Evolutionary conservation across 768 basidiomycete genomes (phyloP).

Genomic region (Phlebiopsis flavidoalba): DNA sequence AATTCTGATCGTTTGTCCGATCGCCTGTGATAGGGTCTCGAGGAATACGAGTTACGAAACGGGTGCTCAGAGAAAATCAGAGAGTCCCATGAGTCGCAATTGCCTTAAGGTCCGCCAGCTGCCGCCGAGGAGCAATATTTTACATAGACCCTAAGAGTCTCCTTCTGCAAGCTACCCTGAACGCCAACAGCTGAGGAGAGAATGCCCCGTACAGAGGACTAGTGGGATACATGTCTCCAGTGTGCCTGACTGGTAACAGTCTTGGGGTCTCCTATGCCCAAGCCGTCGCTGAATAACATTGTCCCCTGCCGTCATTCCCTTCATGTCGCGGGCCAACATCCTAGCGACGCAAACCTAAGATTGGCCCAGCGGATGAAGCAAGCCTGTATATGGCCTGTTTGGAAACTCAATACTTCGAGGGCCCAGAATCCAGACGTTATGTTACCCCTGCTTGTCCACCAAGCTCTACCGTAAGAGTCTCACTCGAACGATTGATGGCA

Average conservation of each 20-base stretch:
- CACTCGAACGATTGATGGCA: conserved; percentile 92
- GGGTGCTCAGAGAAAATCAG: too few species aligned
- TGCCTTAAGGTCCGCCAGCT: too few species aligned
- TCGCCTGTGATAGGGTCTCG: too few species aligned
- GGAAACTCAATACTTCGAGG: conserved; percentile 97
- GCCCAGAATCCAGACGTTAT: conserved; percentile 84
- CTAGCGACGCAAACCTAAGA: conserved; percentile 80
- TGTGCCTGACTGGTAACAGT: conserved; percentile 96
- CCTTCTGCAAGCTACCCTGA: too few species aligned
- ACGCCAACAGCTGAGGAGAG: too few species aligned
- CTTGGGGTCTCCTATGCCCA: conserved; percentile 83
- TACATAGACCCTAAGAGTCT: too few species aligned
- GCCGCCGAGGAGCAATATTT: too few species aligned
- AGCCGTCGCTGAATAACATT: conserved; percentile 84
- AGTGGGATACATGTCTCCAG: conserved; percentile 98
- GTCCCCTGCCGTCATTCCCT: conserved; percentile 93
- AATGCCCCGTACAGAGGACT: conserved; percentile 97
- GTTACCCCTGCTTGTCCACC: conserved; percentile 88
- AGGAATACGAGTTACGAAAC: too few species aligned
- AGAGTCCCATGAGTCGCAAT: too few species aligned
- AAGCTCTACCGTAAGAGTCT: conserved; percentile 91
- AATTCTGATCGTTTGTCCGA: too few species aligned
- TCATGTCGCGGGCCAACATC: conserved; percentile 97
- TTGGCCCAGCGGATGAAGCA: conserved; percentile 95
- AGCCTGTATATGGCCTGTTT: conserved; percentile 98